Conservation (phyloP, 306 rosid genomes). For the Trifolium dubium region DNA sequence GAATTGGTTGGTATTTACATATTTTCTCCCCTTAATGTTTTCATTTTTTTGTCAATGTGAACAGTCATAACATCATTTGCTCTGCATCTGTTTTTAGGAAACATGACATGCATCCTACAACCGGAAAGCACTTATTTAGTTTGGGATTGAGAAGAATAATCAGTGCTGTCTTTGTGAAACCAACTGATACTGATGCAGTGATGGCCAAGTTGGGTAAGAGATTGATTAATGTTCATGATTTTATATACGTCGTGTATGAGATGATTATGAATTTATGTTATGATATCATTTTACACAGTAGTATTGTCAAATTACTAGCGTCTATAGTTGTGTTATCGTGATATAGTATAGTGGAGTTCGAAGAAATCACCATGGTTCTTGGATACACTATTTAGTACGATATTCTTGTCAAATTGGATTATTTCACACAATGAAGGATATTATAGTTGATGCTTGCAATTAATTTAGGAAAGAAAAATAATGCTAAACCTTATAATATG, state of each 20-base stretch:
- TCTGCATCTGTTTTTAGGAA: too few species aligned
- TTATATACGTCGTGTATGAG: not conserved
- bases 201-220: constrained; percentile 76
- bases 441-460: constrained; percentile 8
- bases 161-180: constrained; percentile 73
- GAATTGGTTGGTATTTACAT: too few species aligned
- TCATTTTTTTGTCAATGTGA: too few species aligned
- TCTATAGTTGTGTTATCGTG: too few species aligned
- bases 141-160: constrained; percentile 66
- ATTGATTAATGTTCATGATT: not conserved
- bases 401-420: not conserved
- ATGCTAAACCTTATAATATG: not conserved
- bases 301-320: not conserved
- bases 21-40: too few species aligned
- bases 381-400: not conserved
- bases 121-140: too few species aligned
- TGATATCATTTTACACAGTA: too few species aligned
- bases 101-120: too few species aligned
- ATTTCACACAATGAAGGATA: too few species aligned
- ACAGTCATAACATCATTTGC: too few species aligned
- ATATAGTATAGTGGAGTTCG: not conserved
- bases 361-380: not conserved
- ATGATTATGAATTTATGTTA: constrained; percentile 10
- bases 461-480: not conserved
- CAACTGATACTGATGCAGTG: constrained; percentile 54